Evolutionary conservation across 202 grass and related monocot genomes (phyloP), one percentile per base, ranked within the genome.

Genomic region (Dendrocalamus latiflorus): DNA sequence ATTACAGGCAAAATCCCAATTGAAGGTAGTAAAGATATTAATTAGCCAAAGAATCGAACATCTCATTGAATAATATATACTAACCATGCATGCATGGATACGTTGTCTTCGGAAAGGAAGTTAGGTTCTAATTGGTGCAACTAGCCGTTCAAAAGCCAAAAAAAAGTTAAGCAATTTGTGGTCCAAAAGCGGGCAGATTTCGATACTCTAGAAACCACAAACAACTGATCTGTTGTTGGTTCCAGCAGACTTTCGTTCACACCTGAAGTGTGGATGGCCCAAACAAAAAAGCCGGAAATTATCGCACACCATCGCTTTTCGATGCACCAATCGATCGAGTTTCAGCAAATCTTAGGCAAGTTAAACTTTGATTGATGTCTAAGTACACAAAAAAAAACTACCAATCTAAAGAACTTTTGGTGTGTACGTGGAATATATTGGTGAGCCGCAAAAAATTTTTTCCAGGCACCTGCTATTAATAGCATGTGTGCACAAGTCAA

Each of bases 401-500:
- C 10, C 45, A 49, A 66, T 25, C 33, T 16, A 45, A 72, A 72
- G 8, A 77, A 12, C 28, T 71, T 76, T 20, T 38, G 28, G 49
- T 51, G 5, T n/a, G 30, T 74, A 33, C 38, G 9, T 68, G 41
- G 22, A 62, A 54, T 72, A 60, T 70, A 64, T 43, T 30, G 25
- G 48, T 67, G 74, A 33, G 42, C 54, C 28, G 37, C 41, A 48
- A 20, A 48, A 20, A 8, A 4, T 17, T 61, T 6, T 65, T 61
- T 39, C 14, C 65, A 56, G 51, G 37, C 51, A 80, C 74, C 53
- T 79, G 74, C 34, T 68, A 67, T 71, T 28, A 66, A 82, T 77
- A 78, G 65, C 58, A 68, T 37, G 72, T 44, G 68, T 74, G 22
- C 67, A 68, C 33, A 83, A 65, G 68, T 83, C 84, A 90, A 90